Conservation (phyloP, 495 filamentous ascomycete genomes). For the Apodospora peruviana region DNA sequence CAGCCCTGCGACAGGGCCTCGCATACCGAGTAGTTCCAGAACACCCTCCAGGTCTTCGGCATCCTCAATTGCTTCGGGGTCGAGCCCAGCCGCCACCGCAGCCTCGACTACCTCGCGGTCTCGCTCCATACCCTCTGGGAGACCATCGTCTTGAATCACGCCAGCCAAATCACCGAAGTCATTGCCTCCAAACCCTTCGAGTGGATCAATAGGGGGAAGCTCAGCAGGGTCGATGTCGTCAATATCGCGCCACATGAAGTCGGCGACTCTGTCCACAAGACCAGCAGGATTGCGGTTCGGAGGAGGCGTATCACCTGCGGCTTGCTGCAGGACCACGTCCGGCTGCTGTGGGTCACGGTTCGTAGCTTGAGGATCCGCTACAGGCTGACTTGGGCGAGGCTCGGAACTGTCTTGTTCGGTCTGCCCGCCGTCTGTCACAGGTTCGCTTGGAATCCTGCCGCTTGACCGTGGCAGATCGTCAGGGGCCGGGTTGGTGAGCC, state of each 20-base stretch:
- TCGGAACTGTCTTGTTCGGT: constrained; percentile 2
- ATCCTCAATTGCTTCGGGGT: constrained; percentile 60
- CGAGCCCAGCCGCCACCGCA: constrained; percentile 37
- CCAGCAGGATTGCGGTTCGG: constrained; percentile 20
- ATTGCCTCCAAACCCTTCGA: constrained; percentile 36
- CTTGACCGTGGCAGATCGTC: too few relatives aligned
- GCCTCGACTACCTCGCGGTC: constrained; percentile 32
- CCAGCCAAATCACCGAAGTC: constrained; percentile 23
- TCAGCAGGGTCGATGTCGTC: constrained; percentile 32
- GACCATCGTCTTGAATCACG: constrained; percentile 14
- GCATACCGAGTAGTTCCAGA: constrained; percentile 93
- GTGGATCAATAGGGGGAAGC: constrained; percentile 11
- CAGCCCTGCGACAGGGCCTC: constrained; percentile 81
- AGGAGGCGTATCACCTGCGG: neutral
- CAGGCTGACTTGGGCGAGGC: too few relatives aligned
- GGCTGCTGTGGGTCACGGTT: too few relatives aligned
- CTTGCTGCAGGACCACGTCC: neutral
- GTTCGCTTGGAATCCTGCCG: too few relatives aligned
- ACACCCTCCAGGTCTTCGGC: constrained; percentile 97
- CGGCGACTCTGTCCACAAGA: constrained; percentile 33
- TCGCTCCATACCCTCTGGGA: constrained; percentile 18
- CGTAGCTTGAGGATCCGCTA: too few relatives aligned
- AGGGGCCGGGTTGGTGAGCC: too few relatives aligned
- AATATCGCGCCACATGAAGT: constrained; percentile 42
- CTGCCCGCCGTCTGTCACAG: neutral